Percentiles rank a stretch among this genome's conserved stretches.
These are phyloP conservation scores for Verbena officinalis DNA, from an alignment of 257 asterid species.

Conservation along the genomic window DNA sequence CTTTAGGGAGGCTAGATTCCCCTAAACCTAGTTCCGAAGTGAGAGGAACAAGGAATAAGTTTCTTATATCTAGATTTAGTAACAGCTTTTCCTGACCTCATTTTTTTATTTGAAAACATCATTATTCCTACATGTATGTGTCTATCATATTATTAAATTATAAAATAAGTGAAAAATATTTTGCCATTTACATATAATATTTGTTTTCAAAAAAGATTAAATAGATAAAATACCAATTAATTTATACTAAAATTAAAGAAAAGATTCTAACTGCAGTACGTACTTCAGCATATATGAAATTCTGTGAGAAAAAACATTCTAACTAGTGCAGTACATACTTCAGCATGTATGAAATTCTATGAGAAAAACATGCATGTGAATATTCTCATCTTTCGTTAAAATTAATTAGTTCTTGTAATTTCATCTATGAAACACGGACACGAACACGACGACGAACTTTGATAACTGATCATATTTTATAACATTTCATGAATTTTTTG, in stretches of 20 bases:
- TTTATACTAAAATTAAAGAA: background rate
- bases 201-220: too few species aligned
- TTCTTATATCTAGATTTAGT: slow-evolving; percentile 26
- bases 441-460: background rate
- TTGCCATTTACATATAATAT: too few species aligned
- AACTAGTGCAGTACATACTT: too few species aligned
- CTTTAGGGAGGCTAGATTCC: slow-evolving; percentile 43
- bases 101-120: slow-evolving; percentile 22
- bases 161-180: too few species aligned
- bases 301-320: too few species aligned
- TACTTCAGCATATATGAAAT: too few species aligned
- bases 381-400: too few species aligned
- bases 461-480: background rate
- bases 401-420: too few species aligned
- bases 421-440: too few species aligned
- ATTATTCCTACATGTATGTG: background rate
- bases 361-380: too few species aligned
- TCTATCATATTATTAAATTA: background rate
- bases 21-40: slow-evolving; percentile 43
- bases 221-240: background rate
- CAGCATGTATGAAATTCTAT: too few species aligned
- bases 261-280: too few species aligned
- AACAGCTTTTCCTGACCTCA: slow-evolving; percentile 29
- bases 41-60: slow-evolving; percentile 40
- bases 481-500: slow-evolving; percentile 8